Base-by-base conservation (phyloP, 2,329 filamentous ascomycete genomes). In the Tolypocladium inflatum region DNA sequence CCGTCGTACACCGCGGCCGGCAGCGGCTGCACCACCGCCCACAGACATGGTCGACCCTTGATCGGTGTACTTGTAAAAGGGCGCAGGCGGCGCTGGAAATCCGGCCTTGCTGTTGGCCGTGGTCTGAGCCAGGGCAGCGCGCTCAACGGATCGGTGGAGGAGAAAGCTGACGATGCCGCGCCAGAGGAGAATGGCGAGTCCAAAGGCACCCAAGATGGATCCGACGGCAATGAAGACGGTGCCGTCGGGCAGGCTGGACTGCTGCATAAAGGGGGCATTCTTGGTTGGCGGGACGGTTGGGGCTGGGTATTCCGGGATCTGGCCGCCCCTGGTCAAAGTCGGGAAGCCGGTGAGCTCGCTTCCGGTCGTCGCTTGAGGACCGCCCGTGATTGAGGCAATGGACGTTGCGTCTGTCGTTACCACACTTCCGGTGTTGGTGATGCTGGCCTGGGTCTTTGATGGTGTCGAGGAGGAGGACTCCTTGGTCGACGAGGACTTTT, bases 161-260 rank as follows among this genome's bases (percentile, higher is more conserved):
- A 93, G 88, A 82, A 91, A 96, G 60, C 90, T 91, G 59, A 97
- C 86, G 58, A 97, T 82, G 55, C 81, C 87, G 60, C 93, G 90
- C 94, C 94, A 99, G 59, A 88, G 80, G 15, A 99, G 80, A 51
- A 97, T 84, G n/a, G 85, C 86, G 10, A 91, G 77, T 13, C 86
- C 90, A 62, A 97, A 84, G 63, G 91, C 87, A 19, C 90, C 94
- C 8, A 99, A 82, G 35, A 91, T 87, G 33, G 91, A 89, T 52
- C 94, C 94, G 1, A 97, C 94, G 26, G 86, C 88, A 66, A 99
- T 99, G 76, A 99, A 99, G 59, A 99, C 88, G 4, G 93, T 97
- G 57, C 94, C 94, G 67, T 97, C 89, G 2, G 94, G 94, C 13
- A 92, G 79, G 56, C 76, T 86, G 1, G 91, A 95, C 67, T 87